Conservation (phyloP, 305 asterid species). For the Fraxinus velutina region DNA sequence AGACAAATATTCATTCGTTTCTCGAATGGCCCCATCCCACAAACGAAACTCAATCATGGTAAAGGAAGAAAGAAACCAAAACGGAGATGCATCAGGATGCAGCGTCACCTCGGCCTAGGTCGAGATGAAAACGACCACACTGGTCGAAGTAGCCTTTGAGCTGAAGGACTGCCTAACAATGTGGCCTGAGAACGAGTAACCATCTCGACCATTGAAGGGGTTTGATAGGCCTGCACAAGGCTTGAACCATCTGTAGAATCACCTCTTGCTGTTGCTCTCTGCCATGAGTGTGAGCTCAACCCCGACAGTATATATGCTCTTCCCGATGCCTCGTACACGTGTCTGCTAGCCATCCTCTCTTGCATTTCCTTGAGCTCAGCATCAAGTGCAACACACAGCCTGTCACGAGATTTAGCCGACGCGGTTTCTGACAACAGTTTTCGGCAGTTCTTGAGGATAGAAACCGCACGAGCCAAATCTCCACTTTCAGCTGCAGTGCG, state of each 20-base stretch:
- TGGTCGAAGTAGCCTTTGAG: slow-evolving; percentile 60
- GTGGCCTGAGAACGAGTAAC: slow-evolving; percentile 87
- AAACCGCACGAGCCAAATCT: slow-evolving; percentile 57
- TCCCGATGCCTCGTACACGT: slow-evolving; percentile 87
- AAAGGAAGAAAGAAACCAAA: neutral
- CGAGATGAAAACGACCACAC: slow-evolving; percentile 58
- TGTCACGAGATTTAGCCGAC: slow-evolving; percentile 60
- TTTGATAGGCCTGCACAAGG: slow-evolving; percentile 75
- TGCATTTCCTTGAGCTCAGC: slow-evolving; percentile 98
- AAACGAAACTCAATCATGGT: slow-evolving; percentile 28
- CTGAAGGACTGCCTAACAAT: slow-evolving; percentile 48
- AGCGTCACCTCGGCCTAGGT: slow-evolving; percentile 57
- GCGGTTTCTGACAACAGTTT: slow-evolving; percentile 50
- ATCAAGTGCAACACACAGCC: slow-evolving; percentile 68
- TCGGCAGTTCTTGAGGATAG: slow-evolving; percentile 61
- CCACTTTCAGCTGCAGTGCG: slow-evolving; percentile 76
- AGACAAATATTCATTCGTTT: slow-evolving; percentile 24
- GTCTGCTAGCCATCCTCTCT: slow-evolving; percentile 81
- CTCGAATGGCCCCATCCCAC: slow-evolving; percentile 30
- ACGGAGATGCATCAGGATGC: neutral
- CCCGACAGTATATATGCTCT: slow-evolving; percentile 89
- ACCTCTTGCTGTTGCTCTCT: slow-evolving; percentile 96
- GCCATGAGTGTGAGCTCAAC: slow-evolving; percentile 97
- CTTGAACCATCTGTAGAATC: slow-evolving; percentile 80
- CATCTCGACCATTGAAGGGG: slow-evolving; percentile 94